phyloP scores from a whole-genome alignment of 2,329 filamentous ascomycete genomes.

The Xylaria sp. region DNA sequence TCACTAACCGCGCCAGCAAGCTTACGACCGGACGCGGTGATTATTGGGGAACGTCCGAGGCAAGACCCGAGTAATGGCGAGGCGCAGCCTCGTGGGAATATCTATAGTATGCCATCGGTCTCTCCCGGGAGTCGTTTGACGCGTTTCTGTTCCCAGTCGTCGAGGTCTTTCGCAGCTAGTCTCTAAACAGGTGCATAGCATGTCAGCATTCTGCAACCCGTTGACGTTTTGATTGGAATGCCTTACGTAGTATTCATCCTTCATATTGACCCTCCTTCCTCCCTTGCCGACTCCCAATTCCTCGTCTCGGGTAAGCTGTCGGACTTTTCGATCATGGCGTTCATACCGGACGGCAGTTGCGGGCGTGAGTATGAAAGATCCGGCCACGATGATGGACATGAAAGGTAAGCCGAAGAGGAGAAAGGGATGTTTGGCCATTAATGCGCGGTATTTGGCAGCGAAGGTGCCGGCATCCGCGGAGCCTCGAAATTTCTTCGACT shows the following conservation, averaged over 20 bases:
- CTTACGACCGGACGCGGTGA: not conserved
- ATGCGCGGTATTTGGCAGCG: constrained; percentile 79
- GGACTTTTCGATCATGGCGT: constrained; percentile 88
- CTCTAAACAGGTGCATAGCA: constrained; percentile 61
- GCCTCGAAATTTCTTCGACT: constrained; percentile 76
- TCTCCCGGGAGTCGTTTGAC: constrained; percentile 91
- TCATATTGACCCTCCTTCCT: constrained; percentile 78
- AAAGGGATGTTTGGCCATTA: constrained; percentile 84
- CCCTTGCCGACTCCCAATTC: constrained; percentile 81
- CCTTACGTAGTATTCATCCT: constrained; percentile 89
- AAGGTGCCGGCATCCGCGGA: constrained; percentile 74
- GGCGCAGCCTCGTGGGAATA: not conserved
- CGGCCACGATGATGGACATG: constrained; percentile 86
- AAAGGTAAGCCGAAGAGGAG: constrained; percentile 94
- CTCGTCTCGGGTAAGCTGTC: constrained; percentile 86
- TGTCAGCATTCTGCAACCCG: constrained; percentile 18
- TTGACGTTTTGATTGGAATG: not conserved
- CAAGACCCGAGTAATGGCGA: not conserved
- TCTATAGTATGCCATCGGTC: constrained; percentile 81
- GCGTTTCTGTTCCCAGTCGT: constrained; percentile 96
- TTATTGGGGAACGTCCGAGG: not conserved
- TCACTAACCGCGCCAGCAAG: not conserved
- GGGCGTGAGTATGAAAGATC: constrained; percentile 93
- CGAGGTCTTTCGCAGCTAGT: constrained; percentile 87
- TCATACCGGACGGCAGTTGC: constrained; percentile 95